These are phyloP conservation scores for Clarkia xantiana DNA, from an alignment of 345 rosid genomes.

Conservation along the genomic window DNA sequence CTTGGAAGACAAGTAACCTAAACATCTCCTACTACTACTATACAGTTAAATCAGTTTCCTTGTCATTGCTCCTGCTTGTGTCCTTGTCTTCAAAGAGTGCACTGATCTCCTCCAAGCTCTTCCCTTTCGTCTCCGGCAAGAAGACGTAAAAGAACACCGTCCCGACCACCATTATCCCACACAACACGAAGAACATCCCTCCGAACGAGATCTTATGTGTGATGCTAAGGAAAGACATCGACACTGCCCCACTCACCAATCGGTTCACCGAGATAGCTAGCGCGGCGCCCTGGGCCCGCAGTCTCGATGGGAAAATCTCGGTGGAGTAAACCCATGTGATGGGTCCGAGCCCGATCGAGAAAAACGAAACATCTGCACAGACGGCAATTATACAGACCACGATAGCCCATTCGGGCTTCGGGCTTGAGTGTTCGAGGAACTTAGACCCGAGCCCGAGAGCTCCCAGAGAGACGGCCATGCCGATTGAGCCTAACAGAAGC, in stretches of 20 bases:
- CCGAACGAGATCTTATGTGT: constrained; percentile 7
- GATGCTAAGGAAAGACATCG: constrained; percentile 11
- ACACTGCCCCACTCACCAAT: constrained; percentile 11
- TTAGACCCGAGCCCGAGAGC: constrained; percentile 11
- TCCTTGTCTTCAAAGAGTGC: constrained; percentile 10
- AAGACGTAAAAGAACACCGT: constrained; percentile 21
- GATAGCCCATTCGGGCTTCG: constrained; percentile 9
- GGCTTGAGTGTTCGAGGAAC: constrained; percentile 7
- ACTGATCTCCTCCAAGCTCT: constrained; percentile 26
- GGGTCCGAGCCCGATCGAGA: constrained; percentile 13
- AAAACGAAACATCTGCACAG: constrained; percentile 8
- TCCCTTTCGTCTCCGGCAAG: constrained; percentile 30
- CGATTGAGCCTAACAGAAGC: constrained; percentile 2
- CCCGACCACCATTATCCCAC: constrained; percentile 11
- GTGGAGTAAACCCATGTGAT: constrained; percentile 16
- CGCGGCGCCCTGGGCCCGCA: constrained; percentile 9
- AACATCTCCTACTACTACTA: background rate
- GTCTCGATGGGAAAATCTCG: constrained; percentile 9
- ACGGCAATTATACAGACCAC: constrained; percentile 11
- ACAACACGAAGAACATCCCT: constrained; percentile 12
- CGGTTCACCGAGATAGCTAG: constrained; percentile 12
- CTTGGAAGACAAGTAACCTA: too few relatives aligned
- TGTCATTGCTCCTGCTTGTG: background rate
- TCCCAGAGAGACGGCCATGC: constrained; percentile 8
- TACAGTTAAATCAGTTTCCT: background rate